Evolutionary conservation across 768 basidiomycete genomes (phyloP).

Genomic region (Auricularia auricula-judae): DNA sequence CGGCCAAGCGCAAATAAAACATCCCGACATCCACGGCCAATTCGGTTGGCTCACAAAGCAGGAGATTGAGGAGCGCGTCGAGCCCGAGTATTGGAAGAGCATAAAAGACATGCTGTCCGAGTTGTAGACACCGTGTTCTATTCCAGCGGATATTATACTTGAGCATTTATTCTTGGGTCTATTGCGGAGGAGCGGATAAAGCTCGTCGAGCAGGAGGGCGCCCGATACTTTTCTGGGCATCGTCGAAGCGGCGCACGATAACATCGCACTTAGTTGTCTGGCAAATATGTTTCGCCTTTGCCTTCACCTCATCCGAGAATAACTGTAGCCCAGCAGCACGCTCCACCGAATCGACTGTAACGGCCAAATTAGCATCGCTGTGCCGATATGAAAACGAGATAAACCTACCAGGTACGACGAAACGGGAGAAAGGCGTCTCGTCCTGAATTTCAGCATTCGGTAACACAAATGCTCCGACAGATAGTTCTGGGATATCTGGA

Average conservation of each 20-base stretch:
- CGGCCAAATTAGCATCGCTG: constrained; percentile 2
- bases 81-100: constrained; percentile 59
- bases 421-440: constrained; percentile 64
- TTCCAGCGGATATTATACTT: constrained; percentile 4
- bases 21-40: constrained; percentile 41
- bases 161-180: background rate
- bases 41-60: constrained; percentile 94
- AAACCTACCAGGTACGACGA: constrained; percentile 66
- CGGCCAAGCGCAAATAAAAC: constrained; percentile 59
- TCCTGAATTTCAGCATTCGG: constrained; percentile 92
- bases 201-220: constrained; percentile 32
- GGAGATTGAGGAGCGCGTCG: constrained; percentile 68
- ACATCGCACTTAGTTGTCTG: constrained; percentile 81
- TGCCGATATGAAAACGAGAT: background rate
- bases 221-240: constrained; percentile 48
- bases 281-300: constrained; percentile 75
- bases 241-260: constrained; percentile 82
- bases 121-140: constrained; percentile 16
- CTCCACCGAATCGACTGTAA: constrained; percentile 82
- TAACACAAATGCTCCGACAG: constrained; percentile 88
- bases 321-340: constrained; percentile 76
- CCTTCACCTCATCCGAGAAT: constrained; percentile 75
- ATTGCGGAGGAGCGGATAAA: constrained; percentile 32
- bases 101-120: constrained; percentile 78
- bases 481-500: constrained; percentile 61